These are phyloP conservation scores for Agrostemma githago DNA, from an alignment of 148 eudicot species.

Conservation along the genomic window DNA sequence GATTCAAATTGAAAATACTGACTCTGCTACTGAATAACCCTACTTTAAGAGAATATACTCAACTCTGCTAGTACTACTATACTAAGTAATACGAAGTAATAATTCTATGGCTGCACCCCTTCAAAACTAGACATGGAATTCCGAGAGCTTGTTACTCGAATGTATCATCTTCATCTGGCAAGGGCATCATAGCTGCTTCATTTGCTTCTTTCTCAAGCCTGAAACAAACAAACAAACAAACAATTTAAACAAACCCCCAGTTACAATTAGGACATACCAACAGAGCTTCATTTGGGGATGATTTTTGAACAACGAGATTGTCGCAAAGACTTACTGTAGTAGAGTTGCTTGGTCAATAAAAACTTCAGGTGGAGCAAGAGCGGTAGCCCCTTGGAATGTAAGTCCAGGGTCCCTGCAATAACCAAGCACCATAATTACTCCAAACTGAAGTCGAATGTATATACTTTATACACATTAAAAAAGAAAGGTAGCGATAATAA, in stretches of 20 bases:
- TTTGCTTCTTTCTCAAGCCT: constrained; percentile 15
- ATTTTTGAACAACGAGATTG: not conserved
- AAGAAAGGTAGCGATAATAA: not conserved
- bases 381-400: not conserved
- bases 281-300: not conserved
- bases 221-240: not conserved
- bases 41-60: not conserved
- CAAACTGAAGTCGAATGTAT: not conserved
- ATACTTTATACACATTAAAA: not conserved
- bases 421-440: not conserved
- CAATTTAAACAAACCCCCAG: not conserved
- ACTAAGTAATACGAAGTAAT: not conserved
- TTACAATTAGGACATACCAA: not conserved
- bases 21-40: not conserved
- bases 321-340: constrained; percentile 8
- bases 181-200: constrained; percentile 18
- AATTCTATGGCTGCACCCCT: not conserved
- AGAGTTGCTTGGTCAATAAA: constrained; percentile 9
- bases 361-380: constrained; percentile 20
- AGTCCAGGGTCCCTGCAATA: constrained; percentile 12
- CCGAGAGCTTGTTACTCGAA: constrained; percentile 4
- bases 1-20: not conserved
- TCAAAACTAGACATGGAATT: not conserved
- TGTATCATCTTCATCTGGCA: constrained; percentile 24
- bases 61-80: not conserved